Percentiles rank a stretch among this genome's conserved stretches.
Conservation (phyloP, 108 stramenopile genomes). For the Nitzschia inconspicua region DNA sequence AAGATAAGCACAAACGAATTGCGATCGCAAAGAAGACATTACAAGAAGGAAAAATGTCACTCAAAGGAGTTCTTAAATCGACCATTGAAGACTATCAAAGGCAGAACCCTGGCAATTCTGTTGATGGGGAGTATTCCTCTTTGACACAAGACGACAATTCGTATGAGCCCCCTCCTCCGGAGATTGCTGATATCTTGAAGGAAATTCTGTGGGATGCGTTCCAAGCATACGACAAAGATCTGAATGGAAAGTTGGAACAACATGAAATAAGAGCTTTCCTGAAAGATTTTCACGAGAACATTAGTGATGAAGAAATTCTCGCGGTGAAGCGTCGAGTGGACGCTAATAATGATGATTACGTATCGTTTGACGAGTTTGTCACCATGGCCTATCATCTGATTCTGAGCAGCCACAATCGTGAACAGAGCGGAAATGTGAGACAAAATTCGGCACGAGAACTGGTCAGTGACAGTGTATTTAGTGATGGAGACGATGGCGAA, state of each 20-base stretch:
- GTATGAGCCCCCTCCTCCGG: conserved; percentile 23
- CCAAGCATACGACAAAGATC: conserved; percentile 73
- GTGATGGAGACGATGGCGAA: conserved; percentile 38
- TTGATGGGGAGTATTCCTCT: conserved; percentile 12
- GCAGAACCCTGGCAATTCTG: neutral
- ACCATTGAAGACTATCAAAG: conserved; percentile 26
- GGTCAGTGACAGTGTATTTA: conserved; percentile 14
- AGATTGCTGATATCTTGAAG: conserved; percentile 47
- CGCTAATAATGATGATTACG: conserved; percentile 55
- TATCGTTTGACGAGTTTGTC: conserved; percentile 91
- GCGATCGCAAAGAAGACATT: conserved; percentile 68
- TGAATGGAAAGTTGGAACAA: conserved; percentile 62
- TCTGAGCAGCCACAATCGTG: conserved; percentile 14
- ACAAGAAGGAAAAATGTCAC: conserved; percentile 54
- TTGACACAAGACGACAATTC: conserved; percentile 4
- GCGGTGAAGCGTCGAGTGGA: conserved; percentile 66
- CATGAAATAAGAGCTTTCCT: conserved; percentile 63
- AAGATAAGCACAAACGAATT: conserved; percentile 62
- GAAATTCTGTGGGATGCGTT: conserved; percentile 82
- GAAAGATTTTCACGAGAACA: conserved; percentile 82
- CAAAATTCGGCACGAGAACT: neutral
- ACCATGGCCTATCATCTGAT: conserved; percentile 75
- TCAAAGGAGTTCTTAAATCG: conserved; percentile 58
- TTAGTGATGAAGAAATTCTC: conserved; percentile 42
- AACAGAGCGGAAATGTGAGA: neutral